These are phyloP conservation scores for Bacidia rubella DNA, from an alignment of 495 filamentous ascomycete genomes.

Conservation along the genomic window DNA sequence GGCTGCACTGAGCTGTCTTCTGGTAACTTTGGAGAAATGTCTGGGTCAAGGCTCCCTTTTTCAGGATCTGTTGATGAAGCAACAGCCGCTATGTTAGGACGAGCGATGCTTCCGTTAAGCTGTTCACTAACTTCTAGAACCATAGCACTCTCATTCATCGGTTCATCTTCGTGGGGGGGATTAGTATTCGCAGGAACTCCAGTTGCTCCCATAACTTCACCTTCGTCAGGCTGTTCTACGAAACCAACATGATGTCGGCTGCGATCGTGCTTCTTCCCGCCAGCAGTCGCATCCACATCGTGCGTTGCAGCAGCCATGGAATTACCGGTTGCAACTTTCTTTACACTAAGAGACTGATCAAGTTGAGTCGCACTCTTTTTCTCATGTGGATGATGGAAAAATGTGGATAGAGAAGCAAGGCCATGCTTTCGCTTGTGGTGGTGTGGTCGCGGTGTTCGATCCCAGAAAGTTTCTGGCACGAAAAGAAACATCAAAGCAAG, in stretches of 20 bases:
- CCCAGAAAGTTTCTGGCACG: constrained; percentile 95
- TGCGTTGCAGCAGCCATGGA: constrained; percentile 2
- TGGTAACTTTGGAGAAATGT: background rate
- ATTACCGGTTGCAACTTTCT: constrained; percentile 13
- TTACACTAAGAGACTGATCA: constrained; percentile 9
- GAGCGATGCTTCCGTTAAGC: no score
- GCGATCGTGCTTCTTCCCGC: constrained; percentile 15
- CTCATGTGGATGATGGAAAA: constrained; percentile 13
- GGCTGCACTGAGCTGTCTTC: background rate
- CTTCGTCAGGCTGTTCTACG: constrained; percentile 20
- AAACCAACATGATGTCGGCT: constrained; percentile 45
- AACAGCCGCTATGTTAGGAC: no score
- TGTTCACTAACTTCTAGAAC: no score
- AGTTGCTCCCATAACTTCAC: no score
- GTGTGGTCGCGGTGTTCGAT: constrained; percentile 61
- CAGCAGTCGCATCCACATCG: constrained; percentile 10
- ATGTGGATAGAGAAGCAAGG: constrained; percentile 10
- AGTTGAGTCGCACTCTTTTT: constrained; percentile 2
- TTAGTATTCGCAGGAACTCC: no score
- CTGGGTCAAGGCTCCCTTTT: no score
- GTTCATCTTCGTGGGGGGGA: no score
- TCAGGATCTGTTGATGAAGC: no score
- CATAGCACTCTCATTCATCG: no score
- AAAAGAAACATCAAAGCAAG: constrained; percentile 71
- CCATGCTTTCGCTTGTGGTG: constrained; percentile 10